A percentile compares a stretch with the other conserved stretches of the same genome.
These are phyloP conservation scores for Arachnomyces sp. DNA, from an alignment of 2,329 filamentous ascomycete genomes.

Conservation along the genomic window DNA sequence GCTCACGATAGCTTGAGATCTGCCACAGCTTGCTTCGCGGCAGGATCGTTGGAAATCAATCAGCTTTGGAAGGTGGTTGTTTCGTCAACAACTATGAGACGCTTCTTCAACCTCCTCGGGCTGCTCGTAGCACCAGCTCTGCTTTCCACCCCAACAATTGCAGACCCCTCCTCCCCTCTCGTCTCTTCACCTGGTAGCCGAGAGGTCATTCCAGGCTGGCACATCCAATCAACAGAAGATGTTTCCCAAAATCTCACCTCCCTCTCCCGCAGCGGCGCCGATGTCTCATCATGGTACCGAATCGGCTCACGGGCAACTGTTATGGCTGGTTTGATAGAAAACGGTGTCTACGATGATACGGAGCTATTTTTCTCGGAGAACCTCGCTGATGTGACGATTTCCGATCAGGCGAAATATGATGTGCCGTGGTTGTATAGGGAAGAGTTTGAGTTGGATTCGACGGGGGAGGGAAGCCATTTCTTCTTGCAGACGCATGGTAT, in stretches of 20 bases:
- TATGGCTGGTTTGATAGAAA: constrained; percentile 49
- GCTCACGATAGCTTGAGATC: too few species aligned
- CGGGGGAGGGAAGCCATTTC: constrained; percentile 34
- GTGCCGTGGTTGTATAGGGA: constrained; percentile 53
- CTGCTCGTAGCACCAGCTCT: too few species aligned
- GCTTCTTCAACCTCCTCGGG: too few species aligned
- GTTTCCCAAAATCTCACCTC: constrained; percentile 27
- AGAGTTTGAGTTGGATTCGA: constrained; percentile 38
- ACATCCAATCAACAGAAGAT: constrained; percentile 40
- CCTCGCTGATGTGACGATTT: constrained; percentile 24
- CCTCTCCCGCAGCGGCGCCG: constrained; percentile 36
- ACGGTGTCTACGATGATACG: constrained; percentile 44
- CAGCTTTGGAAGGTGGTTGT: too few species aligned
- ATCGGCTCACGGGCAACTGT: constrained; percentile 46
- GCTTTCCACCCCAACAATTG: not conserved
- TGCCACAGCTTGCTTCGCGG: too few species aligned
- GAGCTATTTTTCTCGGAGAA: constrained; percentile 50
- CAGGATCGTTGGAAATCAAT: too few species aligned
- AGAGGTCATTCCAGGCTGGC: constrained; percentile 35
- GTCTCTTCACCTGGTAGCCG: constrained; percentile 20
- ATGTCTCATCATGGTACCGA: constrained; percentile 46
- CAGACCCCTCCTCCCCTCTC: constrained; percentile 4
- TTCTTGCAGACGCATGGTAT: constrained; percentile 52
- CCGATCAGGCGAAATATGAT: constrained; percentile 42
- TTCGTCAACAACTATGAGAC: too few species aligned